These are phyloP conservation scores for Aspergillus sp. DNA, from an alignment of 2,329 filamentous ascomycete species.

Conservation along the genomic window DNA sequence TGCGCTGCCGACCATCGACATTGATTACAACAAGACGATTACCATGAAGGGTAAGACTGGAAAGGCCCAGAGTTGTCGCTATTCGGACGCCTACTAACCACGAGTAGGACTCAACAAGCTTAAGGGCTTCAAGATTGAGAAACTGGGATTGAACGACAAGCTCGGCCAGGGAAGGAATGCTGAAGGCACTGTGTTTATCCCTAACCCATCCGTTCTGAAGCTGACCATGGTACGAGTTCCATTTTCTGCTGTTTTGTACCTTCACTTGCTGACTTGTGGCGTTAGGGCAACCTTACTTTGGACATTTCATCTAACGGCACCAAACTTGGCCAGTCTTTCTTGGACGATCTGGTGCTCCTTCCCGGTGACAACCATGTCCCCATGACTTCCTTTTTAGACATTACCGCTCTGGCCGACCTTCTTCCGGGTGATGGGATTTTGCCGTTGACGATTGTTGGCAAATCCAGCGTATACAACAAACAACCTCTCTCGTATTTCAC, in stretches of 20 bases:
- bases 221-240: slow-evolving; percentile 46
- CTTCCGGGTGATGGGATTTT: slow-evolving; percentile 44
- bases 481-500: slow-evolving; percentile 55
- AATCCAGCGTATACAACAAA: slow-evolving; percentile 49
- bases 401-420: slow-evolving; percentile 30
- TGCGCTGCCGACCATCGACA: slow-evolving; percentile 48
- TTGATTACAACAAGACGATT: slow-evolving; percentile 58
- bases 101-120: slow-evolving; percentile 57
- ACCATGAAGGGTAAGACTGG: slow-evolving; percentile 53
- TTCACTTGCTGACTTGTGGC: slow-evolving; percentile 5
- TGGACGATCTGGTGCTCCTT: slow-evolving; percentile 52
- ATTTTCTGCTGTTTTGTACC: background rate
- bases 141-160: slow-evolving; percentile 51
- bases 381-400: slow-evolving; percentile 52
- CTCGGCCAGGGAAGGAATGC: slow-evolving; percentile 53
- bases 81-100: background rate
- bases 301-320: slow-evolving; percentile 50
- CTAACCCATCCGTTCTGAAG: slow-evolving; percentile 60
- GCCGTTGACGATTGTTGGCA: slow-evolving; percentile 52
- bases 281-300: slow-evolving; percentile 56
- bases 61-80: background rate
- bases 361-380: slow-evolving; percentile 56
- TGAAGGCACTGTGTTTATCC: slow-evolving; percentile 55
- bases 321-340: slow-evolving; percentile 50
- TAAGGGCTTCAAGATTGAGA: slow-evolving; percentile 50